These are phyloP conservation scores for Chalciporus piperatus DNA, from an alignment of 768 basidiomycete genomes.

Conservation along the genomic window DNA sequence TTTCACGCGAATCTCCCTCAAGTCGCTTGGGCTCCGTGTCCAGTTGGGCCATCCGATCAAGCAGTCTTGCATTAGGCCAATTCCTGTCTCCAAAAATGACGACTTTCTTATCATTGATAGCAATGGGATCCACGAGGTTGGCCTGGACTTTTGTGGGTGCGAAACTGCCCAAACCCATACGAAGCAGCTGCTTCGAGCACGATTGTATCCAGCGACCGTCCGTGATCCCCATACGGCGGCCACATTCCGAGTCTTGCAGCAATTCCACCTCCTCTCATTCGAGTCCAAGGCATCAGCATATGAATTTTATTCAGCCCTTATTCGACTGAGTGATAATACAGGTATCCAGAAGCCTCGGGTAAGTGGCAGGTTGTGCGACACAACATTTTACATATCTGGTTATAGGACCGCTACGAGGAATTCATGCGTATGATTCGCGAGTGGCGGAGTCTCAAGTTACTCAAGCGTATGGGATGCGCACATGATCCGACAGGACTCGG, in stretches of 20 bases:
- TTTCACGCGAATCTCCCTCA: constrained; percentile 15
- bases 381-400: neutral
- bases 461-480: constrained; percentile 12
- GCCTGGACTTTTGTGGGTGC: constrained; percentile 32
- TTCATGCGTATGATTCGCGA: constrained; percentile 9
- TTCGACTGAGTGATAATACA: constrained; percentile 30
- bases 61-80: constrained; percentile 11
- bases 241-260: constrained; percentile 29
- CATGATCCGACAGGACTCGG: no score
- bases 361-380: neutral
- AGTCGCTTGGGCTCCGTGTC: constrained; percentile 19
- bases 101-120: constrained; percentile 26
- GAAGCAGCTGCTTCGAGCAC: constrained; percentile 32
- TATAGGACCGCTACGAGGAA: constrained; percentile 12
- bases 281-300: constrained; percentile 32
- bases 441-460: constrained; percentile 9
- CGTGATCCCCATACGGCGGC: constrained; percentile 27
- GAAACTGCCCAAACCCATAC: constrained; percentile 6
- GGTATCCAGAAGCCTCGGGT: constrained; percentile 15
- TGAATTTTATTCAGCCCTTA: constrained; percentile 32
- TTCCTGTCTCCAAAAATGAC: neutral
- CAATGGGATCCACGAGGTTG: constrained; percentile 22
- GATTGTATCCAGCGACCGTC: constrained; percentile 31
- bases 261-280: constrained; percentile 33
- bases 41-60: constrained; percentile 23